phyloP scores from a whole-genome alignment of 306 rosid genomes.

The Aeschynomene evenia region DNA sequence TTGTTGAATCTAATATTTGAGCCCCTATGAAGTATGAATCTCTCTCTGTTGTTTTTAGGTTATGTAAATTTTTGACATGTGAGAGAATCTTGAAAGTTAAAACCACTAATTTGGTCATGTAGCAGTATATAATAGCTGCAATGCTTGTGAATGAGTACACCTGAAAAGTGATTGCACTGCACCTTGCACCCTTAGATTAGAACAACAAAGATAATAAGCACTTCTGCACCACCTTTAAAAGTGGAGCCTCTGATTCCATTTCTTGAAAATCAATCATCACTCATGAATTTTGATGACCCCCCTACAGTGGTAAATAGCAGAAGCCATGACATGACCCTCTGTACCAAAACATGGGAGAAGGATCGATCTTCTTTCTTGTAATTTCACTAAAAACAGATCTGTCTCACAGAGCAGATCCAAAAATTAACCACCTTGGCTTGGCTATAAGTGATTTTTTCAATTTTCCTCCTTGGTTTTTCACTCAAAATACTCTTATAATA shows the following conservation, averaged over 20 bases:
- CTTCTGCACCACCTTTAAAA: conserved; percentile 60
- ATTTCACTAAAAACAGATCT: conserved; percentile 65
- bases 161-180: conserved; percentile 67
- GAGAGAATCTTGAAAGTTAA: conserved; percentile 59
- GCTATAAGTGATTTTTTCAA: not conserved
- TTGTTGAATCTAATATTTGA: conserved; percentile 11
- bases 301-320: conserved; percentile 69
- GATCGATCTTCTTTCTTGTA: conserved; percentile 71
- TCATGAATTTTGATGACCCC: conserved; percentile 38
- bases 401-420: conserved; percentile 80
- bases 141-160: conserved; percentile 81
- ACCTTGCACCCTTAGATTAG: conserved; percentile 68
- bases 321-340: conserved; percentile 82
- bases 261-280: conserved; percentile 71
- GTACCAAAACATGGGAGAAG: conserved; percentile 81
- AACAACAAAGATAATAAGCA: conserved; percentile 63
- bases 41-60: not conserved
- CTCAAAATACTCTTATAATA: too few species aligned
- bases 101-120: conserved; percentile 73
- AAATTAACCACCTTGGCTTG: not conserved
- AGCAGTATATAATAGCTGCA: conserved; percentile 73
- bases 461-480: too few species aligned
- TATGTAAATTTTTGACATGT: not conserved
- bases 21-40: not conserved
- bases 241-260: conserved; percentile 55